Conservation (phyloP, 495 filamentous ascomycete genomes). For the Massariosphaeria phaeospora region DNA sequence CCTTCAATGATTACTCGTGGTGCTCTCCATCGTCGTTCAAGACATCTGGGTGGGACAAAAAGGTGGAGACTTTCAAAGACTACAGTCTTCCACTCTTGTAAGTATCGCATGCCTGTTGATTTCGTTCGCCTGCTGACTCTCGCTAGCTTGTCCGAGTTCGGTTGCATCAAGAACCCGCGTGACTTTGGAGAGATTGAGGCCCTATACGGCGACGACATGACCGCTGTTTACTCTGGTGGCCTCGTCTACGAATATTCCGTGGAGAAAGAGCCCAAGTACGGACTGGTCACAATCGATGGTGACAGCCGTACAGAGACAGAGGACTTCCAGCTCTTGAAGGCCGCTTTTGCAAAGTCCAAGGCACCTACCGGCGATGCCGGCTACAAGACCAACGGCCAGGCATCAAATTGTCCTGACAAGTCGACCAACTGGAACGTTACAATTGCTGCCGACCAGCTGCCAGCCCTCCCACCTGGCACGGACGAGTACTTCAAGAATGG, state of each 20-base stretch:
- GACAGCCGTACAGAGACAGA: slow-evolving; percentile 48
- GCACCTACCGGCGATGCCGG: slow-evolving; percentile 71
- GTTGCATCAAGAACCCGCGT: slow-evolving; percentile 76
- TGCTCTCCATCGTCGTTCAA: slow-evolving; percentile 75
- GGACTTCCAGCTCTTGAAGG: slow-evolving; percentile 66
- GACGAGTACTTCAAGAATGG: slow-evolving; percentile 65
- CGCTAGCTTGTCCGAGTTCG: slow-evolving; percentile 79
- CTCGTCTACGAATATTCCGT: slow-evolving; percentile 94
- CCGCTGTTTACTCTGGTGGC: slow-evolving; percentile 86
- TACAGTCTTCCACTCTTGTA: slow-evolving; percentile 89
- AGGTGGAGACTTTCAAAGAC: slow-evolving; percentile 84
- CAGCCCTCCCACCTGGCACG: slow-evolving; percentile 67
- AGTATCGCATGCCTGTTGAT: slow-evolving; percentile 21
- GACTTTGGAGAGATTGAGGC: slow-evolving; percentile 74
- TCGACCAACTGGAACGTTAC: slow-evolving; percentile 71
- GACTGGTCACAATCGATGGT: slow-evolving; percentile 66
- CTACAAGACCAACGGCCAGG: slow-evolving; percentile 61
- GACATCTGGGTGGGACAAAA: slow-evolving; percentile 79
- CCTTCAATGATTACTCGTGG: slow-evolving; percentile 99
- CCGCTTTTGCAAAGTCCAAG: slow-evolving; percentile 56
- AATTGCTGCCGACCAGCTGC: slow-evolving; percentile 54
- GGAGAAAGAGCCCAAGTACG: slow-evolving; percentile 74
- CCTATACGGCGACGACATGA: slow-evolving; percentile 83
- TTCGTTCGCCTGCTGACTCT: slow-evolving; percentile 18
- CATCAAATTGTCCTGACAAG: slow-evolving; percentile 64